Percentiles rank a stretch among this genome's conserved stretches.
phyloP scores from a whole-genome alignment of 352 stramenopile species.

The Globisporangium echinulatum region DNA sequence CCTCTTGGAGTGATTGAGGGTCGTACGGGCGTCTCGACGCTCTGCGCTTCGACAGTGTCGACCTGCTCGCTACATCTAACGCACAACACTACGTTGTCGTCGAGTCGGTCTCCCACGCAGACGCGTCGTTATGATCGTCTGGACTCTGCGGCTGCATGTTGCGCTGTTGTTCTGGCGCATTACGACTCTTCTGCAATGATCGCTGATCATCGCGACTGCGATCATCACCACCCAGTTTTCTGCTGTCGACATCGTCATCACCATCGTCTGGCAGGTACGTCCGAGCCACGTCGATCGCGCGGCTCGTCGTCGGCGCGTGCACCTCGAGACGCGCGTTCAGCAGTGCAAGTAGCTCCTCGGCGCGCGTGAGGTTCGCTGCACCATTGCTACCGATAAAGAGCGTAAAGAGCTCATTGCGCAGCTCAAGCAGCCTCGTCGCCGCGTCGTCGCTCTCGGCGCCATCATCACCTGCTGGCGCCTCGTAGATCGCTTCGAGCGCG shows the following conservation, averaged over 20 bases:
- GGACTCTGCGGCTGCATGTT: not conserved
- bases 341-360: slow-evolving; percentile 6
- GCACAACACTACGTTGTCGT: not conserved
- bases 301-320: not conserved
- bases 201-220: too few species aligned
- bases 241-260: not conserved
- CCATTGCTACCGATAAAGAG: slow-evolving; percentile 9
- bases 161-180: not conserved
- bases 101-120: slow-evolving; percentile 10
- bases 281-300: not conserved
- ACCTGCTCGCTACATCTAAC: too few species aligned
- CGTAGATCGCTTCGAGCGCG: slow-evolving; percentile 41
- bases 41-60: too few species aligned
- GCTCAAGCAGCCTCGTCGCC: slow-evolving; percentile 8
- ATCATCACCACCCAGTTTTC: not conserved
- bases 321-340: not conserved
- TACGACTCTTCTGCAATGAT: too few species aligned
- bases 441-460: not conserved
- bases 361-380: slow-evolving; percentile 5
- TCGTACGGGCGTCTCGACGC: too few species aligned
- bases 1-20: too few species aligned
- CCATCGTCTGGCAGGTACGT: not conserved
- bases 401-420: slow-evolving; percentile 14
- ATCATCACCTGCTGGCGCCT: not conserved
- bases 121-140: not conserved